Evolutionary conservation across 1,284 basidiomycete species (phyloP), one percentile per base, ranked within the genome.

Genomic region (Takashimella koratensis): DNA sequence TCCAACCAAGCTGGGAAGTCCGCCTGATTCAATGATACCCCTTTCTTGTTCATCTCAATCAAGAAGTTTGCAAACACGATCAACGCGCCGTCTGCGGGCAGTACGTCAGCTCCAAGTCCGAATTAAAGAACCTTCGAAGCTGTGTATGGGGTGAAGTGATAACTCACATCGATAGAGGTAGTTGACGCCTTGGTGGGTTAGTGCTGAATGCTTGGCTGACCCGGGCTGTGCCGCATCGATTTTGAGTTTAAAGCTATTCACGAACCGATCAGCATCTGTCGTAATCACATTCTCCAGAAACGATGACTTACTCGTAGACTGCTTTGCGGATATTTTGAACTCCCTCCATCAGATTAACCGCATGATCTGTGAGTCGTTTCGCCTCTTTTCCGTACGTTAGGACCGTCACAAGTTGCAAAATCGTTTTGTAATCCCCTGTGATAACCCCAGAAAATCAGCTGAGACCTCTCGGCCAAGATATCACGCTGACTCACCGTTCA

Each of bases 11-110:
- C 80, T 3, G 88, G 85, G 78, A 96, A 96, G 51, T 70, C 65
- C 2, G 65, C 56, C 45, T 66, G 20, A 4, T 61, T 81, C 13
- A 79, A 71, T 50, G 82, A 75, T 45, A 70, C 68, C 4, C 70
- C 78, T 44, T 73, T 71, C 26, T 77, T 70, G 47, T 74, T 76
- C 69, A 80, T 82, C 76, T 97, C 95, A 51, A 98, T 84, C 61
- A 98, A 79, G 74, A 96, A 98, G 74, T 96, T 94, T 24, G 96
- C 88, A 59, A 98, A 91, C 5, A 92, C 91, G 63, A 98, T 96
- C 45, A 98, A 78, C 5, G 90, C 87, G 1, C 90, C 93, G 69
- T 98, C 87, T 90, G 75, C 4, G 8, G 41, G 45, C 24, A 47
- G 49, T 21, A 26, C 13, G 47, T 45, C 24, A 53, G 47, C 45